A percentile compares a stretch with the other conserved stretches of the same genome.
Evolutionary conservation across 495 filamentous ascomycete species (phyloP).

Genomic region (Parachaetomium inaequale): DNA sequence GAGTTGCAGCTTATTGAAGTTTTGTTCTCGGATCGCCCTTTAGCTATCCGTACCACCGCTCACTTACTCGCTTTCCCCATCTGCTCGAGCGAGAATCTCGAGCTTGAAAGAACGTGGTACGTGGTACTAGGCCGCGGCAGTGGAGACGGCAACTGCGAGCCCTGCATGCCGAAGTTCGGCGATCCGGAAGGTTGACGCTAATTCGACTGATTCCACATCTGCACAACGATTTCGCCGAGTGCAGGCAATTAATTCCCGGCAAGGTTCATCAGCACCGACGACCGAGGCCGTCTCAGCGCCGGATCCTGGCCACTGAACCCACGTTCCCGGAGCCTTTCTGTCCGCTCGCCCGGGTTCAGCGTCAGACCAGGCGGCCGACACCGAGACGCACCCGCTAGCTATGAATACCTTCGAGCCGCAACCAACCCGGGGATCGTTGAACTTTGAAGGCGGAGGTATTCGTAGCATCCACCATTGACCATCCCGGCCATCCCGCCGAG

Average conservation of each 20-base stretch:
- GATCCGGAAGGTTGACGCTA: too few relatives aligned
- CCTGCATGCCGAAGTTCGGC: too few relatives aligned
- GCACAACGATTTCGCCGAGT: too few relatives aligned
- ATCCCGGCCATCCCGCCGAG: neutral
- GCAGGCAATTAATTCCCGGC: neutral
- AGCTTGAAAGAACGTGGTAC: too few relatives aligned
- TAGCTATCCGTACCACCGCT: too few relatives aligned
- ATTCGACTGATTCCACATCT: too few relatives aligned
- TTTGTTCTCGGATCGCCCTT: too few relatives aligned
- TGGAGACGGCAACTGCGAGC: too few relatives aligned
- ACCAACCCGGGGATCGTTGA: neutral
- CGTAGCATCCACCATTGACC: neutral
- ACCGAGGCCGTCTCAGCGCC: neutral
- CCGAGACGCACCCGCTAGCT: neutral
- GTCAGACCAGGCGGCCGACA: neutral
- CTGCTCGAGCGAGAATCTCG: too few relatives aligned
- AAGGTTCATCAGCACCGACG: neutral
- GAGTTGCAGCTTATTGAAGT: too few relatives aligned
- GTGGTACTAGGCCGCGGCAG: too few relatives aligned
- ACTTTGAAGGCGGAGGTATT: neutral
- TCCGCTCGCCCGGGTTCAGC: constrained; percentile 3
- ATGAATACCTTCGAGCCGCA: neutral
- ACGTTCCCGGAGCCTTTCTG: neutral
- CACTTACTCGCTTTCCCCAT: too few relatives aligned
- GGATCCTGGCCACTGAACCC: neutral